Base-by-base conservation (phyloP, 2,329 filamentous ascomycete genomes). In the Pseudopyricularia cyperi region DNA sequence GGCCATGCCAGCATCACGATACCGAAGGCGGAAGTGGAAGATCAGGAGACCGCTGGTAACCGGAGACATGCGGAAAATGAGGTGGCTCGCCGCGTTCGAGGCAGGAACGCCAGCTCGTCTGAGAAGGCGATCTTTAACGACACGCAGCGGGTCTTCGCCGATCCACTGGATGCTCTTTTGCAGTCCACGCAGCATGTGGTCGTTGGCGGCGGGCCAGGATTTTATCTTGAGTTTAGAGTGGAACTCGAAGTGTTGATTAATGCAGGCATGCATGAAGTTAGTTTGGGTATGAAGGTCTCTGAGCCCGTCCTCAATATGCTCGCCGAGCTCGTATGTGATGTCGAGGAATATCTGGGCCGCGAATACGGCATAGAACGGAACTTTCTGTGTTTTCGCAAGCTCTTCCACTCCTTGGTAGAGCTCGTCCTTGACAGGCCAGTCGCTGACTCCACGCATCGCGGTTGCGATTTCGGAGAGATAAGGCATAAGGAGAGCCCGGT, bases 301-400 rank as follows among this genome's bases (percentile, higher is more conserved):
- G 19, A 56, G 59, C 1, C 54, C 46, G 9, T 46, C 28, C 7
- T 52, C 33, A 14, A 54, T 52, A 1, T 48, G 11, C 28, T 54
- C 53, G 14, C 65, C 54, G 2, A 70, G 55, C 3, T 55, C 51
- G 52, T 69, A 62, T 14, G 68, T 63, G 33, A 71, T 66, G 42
- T 73, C 70, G 4, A 74, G 64, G 52, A 67, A 68, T 11, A 69
- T 52, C 47, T 73, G 69, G 4, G 63, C 59, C 8, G 67, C 68
- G 52, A 72, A 73, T 1, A 66, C 58, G 8, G 67, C 58, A 53
- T 61, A 65, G 37, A 71, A 63, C 0, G 69, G 58, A 2, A 69
- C 51, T 5, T 62, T 46, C 2, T 53, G 46, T 0, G 64, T 69
- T 5, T 59, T 53, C 28, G 60, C 56, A 17, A 68, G 52, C 37